Evolutionary conservation across 2,329 filamentous ascomycete genomes (phyloP).

Genomic region (Hymenoscyphus salicellus): DNA sequence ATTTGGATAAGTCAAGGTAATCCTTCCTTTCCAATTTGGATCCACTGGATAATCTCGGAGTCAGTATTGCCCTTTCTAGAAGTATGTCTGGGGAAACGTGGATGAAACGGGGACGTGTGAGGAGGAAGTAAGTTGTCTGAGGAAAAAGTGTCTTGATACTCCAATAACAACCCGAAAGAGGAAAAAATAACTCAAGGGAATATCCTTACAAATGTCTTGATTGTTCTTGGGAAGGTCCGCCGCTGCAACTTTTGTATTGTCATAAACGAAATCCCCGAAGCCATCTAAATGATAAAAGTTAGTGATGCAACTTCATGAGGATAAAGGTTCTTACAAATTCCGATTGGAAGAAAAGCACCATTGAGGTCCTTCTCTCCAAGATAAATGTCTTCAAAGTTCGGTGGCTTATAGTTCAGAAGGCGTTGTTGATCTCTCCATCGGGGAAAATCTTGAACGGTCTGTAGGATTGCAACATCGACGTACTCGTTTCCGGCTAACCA

Average conservation of each 20-base stretch:
- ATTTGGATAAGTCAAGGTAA: not conserved
- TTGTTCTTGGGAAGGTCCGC: not conserved
- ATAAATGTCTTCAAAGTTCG: not conserved
- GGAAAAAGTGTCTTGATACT: too few species aligned
- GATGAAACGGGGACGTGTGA: too few species aligned
- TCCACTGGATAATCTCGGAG: too few species aligned
- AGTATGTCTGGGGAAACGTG: too few species aligned
- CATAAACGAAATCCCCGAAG: not conserved
- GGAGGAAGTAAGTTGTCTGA: too few species aligned
- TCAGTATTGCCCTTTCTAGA: too few species aligned
- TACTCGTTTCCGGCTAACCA: not conserved
- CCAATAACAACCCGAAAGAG: too few species aligned
- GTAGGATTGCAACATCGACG: not conserved
- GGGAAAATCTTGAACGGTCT: not conserved
- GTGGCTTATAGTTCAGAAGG: not conserved
- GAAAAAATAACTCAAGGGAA: too few species aligned
- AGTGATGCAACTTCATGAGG: not conserved
- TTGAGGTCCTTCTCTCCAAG: not conserved
- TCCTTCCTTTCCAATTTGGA: not conserved
- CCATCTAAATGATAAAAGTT: not conserved
- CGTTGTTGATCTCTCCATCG: constrained; percentile 1
- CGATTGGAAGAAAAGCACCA: not conserved
- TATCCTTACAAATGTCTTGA: too few species aligned
- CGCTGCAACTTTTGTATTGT: not conserved
- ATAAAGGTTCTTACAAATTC: not conserved